Conservation (phyloP, 2,329 filamentous ascomycete species). For the Cercospora beticola region DNA sequence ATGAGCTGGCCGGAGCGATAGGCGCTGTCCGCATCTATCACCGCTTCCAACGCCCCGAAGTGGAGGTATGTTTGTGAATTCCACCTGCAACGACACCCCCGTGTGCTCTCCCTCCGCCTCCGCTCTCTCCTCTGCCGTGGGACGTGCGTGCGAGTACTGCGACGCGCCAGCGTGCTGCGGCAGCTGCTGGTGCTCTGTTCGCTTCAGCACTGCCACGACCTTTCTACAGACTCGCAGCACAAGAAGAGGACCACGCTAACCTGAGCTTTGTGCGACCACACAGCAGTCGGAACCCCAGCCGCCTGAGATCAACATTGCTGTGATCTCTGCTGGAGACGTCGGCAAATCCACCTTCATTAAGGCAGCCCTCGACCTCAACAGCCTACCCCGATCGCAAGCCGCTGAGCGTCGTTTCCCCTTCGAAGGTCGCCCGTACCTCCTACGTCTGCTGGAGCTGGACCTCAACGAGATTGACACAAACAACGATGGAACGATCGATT, state of each 20-base stretch:
- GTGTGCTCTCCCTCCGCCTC: background rate
- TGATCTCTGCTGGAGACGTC: conserved; percentile 55
- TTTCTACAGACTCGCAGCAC: conserved; percentile 15
- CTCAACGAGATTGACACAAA: conserved; percentile 54
- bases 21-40: conserved; percentile 32
- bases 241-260: conserved; percentile 20
- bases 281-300: conserved; percentile 36
- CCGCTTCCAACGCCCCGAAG: conserved; percentile 30
- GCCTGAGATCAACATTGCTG: conserved; percentile 59
- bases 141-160: background rate
- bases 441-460: conserved; percentile 58
- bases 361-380: conserved; percentile 55
- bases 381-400: conserved; percentile 43
- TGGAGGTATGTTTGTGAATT: conserved; percentile 27
- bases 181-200: background rate
- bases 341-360: conserved; percentile 63
- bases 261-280: conserved; percentile 12
- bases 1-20: conserved; percentile 35
- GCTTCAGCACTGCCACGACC: background rate
- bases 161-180: background rate
- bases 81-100: background rate
- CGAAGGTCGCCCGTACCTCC: conserved; percentile 55
- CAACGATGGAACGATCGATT: conserved; percentile 54
- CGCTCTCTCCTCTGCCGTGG: background rate
- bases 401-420: conserved; percentile 56